phyloP scores from a whole-genome alignment of 129 eudicot genomes.

The Scalesia atractyloides region DNA sequence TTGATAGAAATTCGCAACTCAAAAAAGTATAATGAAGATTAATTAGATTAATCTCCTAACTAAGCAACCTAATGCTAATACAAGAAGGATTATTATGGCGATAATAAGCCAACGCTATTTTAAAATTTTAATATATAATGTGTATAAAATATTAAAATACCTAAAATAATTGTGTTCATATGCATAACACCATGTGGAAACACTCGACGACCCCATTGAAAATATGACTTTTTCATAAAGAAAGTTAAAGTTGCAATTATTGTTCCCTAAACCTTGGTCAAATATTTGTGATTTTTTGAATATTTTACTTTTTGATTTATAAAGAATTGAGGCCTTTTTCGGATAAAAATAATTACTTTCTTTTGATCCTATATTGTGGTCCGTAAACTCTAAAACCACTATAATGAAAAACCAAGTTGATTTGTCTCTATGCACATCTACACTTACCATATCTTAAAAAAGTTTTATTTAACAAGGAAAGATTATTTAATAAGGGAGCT shows the following conservation, averaged over 20 bases:
- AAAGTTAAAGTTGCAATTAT: slow-evolving; percentile 29
- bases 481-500: too few relatives aligned
- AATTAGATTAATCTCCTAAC: too few relatives aligned
- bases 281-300: background rate
- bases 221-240: slow-evolving; percentile 2
- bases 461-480: too few relatives aligned
- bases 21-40: too few relatives aligned
- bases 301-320: background rate
- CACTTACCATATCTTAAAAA: too few relatives aligned
- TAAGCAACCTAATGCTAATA: background rate
- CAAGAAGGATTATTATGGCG: background rate
- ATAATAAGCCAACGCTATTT: slow-evolving; percentile 1
- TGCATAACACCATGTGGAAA: slow-evolving; percentile 16
- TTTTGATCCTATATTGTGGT: too few relatives aligned
- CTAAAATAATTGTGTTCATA: slow-evolving; percentile 4
- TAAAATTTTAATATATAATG: background rate
- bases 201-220: slow-evolving; percentile 14
- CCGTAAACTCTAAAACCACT: too few relatives aligned
- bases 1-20: too few relatives aligned
- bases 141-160: background rate
- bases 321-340: too few relatives aligned
- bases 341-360: too few relatives aligned
- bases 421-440: too few relatives aligned
- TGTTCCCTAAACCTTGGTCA: slow-evolving; percentile 17
- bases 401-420: too few relatives aligned